Conservation (phyloP, 352 stramenopile genomes). For the Pythium oligandrum region DNA sequence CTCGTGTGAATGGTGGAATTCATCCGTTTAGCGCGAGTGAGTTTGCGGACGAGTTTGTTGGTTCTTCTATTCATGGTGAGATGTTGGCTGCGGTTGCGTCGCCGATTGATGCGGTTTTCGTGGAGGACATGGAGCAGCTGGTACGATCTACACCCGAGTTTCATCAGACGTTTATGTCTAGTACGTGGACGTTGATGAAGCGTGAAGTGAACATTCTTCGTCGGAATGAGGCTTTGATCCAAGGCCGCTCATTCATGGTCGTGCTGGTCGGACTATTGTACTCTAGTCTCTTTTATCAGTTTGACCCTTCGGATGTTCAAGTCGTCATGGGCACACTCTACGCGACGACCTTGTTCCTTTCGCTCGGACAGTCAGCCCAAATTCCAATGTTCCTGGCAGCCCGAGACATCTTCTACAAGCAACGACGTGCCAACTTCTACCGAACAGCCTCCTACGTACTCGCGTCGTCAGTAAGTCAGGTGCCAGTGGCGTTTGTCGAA, state of each 20-base stretch:
- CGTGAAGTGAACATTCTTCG: conserved; percentile 15
- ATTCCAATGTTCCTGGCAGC: conserved; percentile 54
- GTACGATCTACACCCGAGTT: conserved; percentile 11
- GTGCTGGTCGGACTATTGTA: conserved; percentile 21
- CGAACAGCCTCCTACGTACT: conserved; percentile 60
- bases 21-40: conserved; percentile 5
- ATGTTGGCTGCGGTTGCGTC: conserved; percentile 67
- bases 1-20: too few species aligned
- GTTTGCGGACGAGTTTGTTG: conserved; percentile 18
- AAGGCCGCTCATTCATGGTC: conserved; percentile 14
- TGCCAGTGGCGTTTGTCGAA: conserved; percentile 32
- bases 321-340: conserved; percentile 72
- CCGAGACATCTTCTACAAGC: conserved; percentile 58
- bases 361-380: conserved; percentile 46
- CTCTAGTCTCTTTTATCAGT: conserved; percentile 14
- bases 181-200: conserved; percentile 4
- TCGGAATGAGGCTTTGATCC: conserved; percentile 11
- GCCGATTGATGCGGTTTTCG: conserved; percentile 83
- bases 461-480: conserved; percentile 28
- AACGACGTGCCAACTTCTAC: conserved; percentile 67
- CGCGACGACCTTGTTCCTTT: conserved; percentile 49
- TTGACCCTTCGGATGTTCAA: conserved; percentile 15
- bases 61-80: conserved; percentile 15
- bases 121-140: conserved; percentile 47
- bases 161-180: conserved; percentile 7